Percentiles rank a stretch among this genome's conserved stretches.
These are phyloP conservation scores for Hsuehochloa calcarea DNA, from an alignment of 176 grass and related monocot genomes.

Conservation along the genomic window DNA sequence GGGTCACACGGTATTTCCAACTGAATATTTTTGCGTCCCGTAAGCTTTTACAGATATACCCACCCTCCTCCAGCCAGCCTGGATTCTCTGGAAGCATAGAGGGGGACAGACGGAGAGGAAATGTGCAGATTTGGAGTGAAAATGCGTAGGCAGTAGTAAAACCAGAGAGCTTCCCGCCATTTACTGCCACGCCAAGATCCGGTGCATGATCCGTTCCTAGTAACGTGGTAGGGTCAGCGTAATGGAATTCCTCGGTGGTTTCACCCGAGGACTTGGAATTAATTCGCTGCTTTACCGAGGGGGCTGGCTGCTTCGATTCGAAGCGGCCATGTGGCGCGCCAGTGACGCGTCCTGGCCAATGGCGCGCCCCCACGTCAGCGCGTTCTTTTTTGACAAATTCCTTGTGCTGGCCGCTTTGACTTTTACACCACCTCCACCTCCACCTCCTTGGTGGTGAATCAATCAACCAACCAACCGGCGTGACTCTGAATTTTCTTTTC, in stretches of 20 bases:
- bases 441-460: slow-evolving; percentile 36
- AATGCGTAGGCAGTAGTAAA: neutral
- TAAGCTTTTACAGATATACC: neutral
- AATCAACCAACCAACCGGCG: slow-evolving; percentile 12
- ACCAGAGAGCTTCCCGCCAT: neutral
- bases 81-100: slow-evolving; percentile 29
- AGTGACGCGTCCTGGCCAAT: slow-evolving; percentile 65
- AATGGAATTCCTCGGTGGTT: slow-evolving; percentile 37
- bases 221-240: neutral
- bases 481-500: neutral
- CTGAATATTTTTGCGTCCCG: no score
- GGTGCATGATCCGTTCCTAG: slow-evolving; percentile 12
- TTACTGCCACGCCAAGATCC: slow-evolving; percentile 11
- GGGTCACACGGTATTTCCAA: slow-evolving; percentile 37
- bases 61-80: neutral
- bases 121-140: neutral
- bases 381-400: slow-evolving; percentile 34
- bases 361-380: slow-evolving; percentile 39
- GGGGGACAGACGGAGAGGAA: neutral
- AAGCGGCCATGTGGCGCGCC: slow-evolving; percentile 37
- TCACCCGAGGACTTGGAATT: slow-evolving; percentile 17
- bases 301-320: slow-evolving; percentile 2
- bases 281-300: slow-evolving; percentile 46
- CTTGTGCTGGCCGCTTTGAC: slow-evolving; percentile 45
- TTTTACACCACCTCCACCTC: slow-evolving; percentile 1